Conservation (phyloP, 139 green algal genomes). For the Diplosphaera chodatii region DNA sequence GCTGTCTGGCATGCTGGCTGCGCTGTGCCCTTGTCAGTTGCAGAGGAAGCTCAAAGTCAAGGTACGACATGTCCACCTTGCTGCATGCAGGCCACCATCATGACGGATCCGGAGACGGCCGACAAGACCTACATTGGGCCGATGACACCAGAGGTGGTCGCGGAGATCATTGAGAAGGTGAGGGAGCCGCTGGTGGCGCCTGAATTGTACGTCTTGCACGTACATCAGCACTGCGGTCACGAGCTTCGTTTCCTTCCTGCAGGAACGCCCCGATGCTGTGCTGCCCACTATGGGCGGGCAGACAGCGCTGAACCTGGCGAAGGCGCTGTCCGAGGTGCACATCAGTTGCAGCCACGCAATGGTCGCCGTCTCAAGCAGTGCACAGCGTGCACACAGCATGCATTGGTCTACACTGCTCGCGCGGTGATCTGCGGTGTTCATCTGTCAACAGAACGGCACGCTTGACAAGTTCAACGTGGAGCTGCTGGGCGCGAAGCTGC, state of each 20-base stretch:
- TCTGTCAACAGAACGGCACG: constrained; percentile 44
- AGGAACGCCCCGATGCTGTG: constrained; percentile 94
- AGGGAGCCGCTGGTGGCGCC: too few species aligned
- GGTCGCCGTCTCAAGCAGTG: too few species aligned
- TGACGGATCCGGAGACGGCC: constrained; percentile 97
- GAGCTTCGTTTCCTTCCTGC: background rate
- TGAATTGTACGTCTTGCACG: too few species aligned
- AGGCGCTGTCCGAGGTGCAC: constrained; percentile 79
- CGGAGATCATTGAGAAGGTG: constrained; percentile 66
- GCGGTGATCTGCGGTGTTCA: too few species aligned
- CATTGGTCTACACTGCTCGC: too few species aligned
- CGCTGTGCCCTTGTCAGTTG: too few species aligned
- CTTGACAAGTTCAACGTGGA: constrained; percentile 90
- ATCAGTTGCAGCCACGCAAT: background rate
- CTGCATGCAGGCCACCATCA: constrained; percentile 86
- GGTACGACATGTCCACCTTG: background rate
- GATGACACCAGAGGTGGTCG: constrained; percentile 91
- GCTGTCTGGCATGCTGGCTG: too few species aligned
- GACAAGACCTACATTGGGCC: constrained; percentile 96
- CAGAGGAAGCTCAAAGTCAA: too few species aligned
- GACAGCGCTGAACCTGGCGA: constrained; percentile 95
- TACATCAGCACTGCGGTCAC: too few species aligned
- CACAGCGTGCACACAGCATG: too few species aligned
- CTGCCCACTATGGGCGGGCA: constrained; percentile 99
- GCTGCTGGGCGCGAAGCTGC: constrained; percentile 98